These are phyloP conservation scores for Phialemonium atrogriseum DNA, from an alignment of 2,329 filamentous ascomycete species.

Conservation along the genomic window DNA sequence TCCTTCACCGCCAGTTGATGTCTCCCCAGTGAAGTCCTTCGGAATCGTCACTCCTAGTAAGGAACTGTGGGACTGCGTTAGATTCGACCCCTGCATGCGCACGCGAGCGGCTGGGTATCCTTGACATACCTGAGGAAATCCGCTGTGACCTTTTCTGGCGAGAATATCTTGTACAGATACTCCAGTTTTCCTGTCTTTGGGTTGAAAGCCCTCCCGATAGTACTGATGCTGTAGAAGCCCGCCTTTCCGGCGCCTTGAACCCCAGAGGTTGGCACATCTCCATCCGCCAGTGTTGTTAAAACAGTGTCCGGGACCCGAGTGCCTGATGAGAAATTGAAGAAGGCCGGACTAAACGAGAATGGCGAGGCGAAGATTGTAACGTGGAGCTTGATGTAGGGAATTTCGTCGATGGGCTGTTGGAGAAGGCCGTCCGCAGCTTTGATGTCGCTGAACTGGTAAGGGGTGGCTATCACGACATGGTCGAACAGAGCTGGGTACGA, in stretches of 20 bases:
- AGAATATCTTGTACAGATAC: slow-evolving; percentile 59
- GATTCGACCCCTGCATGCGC: slow-evolving; percentile 3
- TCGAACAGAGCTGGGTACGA: slow-evolving; percentile 56
- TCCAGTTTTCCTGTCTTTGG: slow-evolving; percentile 45
- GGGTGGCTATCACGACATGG: slow-evolving; percentile 73
- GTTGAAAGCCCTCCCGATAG: slow-evolving; percentile 56
- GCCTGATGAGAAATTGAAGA: slow-evolving; percentile 59
- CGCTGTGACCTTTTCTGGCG: slow-evolving; percentile 42
- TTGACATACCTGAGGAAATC: slow-evolving; percentile 36
- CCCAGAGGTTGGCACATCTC: slow-evolving; percentile 42
- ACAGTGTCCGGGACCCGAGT: slow-evolving; percentile 63
- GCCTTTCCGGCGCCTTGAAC: slow-evolving; percentile 58
- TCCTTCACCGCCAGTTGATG: slow-evolving; percentile 10
- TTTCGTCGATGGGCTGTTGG: slow-evolving; percentile 60
- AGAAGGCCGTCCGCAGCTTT: slow-evolving; percentile 55
- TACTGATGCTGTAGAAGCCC: slow-evolving; percentile 81
- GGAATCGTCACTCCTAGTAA: slow-evolving; percentile 43
- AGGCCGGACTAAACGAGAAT: slow-evolving; percentile 58
- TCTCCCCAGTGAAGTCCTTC: slow-evolving; percentile 23
- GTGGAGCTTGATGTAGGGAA: slow-evolving; percentile 82
- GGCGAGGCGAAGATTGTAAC: slow-evolving; percentile 85
- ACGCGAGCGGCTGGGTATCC: no score
- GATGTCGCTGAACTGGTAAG: slow-evolving; percentile 74
- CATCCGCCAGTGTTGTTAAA: slow-evolving; percentile 68
- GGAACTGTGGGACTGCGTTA: slow-evolving; percentile 7